Evolutionary conservation across 345 rosid species (phyloP).

Genomic region (Iberis pinnata): DNA sequence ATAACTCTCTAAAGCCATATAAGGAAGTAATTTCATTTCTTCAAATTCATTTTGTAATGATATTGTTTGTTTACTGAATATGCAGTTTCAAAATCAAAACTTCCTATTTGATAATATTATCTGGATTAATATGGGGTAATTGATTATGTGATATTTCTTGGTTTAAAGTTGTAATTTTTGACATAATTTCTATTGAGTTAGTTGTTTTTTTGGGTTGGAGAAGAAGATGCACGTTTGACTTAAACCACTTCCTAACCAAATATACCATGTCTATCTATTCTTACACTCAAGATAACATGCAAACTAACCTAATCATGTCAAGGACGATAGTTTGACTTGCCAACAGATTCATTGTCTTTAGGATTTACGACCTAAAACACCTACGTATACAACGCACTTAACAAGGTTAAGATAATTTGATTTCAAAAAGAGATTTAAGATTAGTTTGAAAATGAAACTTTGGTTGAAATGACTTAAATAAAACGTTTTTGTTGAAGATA

Average conservation of each 20-base stretch:
- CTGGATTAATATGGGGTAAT: neutral
- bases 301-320: neutral
- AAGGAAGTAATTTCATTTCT: no score
- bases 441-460: no score
- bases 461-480: no score
- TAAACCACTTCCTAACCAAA: neutral
- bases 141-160: neutral
- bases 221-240: neutral
- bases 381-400: neutral
- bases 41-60: no score
- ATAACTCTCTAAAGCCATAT: no score
- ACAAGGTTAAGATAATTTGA: neutral
- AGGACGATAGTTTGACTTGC: neutral
- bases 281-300: neutral
- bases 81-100: no score
- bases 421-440: neutral
- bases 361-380: neutral
- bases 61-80: no score
- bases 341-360: neutral
- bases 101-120: neutral
- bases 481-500: no score
- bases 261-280: neutral
- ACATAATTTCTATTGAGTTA: neutral
- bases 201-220: neutral
- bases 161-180: neutral